Evolutionary conservation across 1,284 basidiomycete genomes (phyloP).

Genomic region (Schizophyllum commune): DNA sequence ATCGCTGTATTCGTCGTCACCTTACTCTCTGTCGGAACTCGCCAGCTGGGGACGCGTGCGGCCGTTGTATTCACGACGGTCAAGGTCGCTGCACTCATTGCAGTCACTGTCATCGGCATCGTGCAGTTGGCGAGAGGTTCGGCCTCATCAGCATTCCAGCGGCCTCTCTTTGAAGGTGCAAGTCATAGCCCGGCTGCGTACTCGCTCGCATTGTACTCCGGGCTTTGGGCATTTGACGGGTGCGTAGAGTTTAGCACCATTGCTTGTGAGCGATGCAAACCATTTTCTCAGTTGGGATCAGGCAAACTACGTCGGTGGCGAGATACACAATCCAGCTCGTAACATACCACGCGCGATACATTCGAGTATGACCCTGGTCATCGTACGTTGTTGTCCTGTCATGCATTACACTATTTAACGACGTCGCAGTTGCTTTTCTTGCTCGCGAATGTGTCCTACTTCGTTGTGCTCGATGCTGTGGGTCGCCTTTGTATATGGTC

Average conservation of each 20-base stretch:
- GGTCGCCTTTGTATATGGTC: too few relatives aligned
- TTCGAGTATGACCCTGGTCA: constrained; percentile 75
- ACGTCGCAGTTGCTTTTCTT: constrained; percentile 59
- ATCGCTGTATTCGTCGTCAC: constrained; percentile 69
- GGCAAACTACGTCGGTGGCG: constrained; percentile 86
- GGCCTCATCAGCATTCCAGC: constrained; percentile 54
- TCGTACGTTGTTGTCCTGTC: constrained; percentile 31
- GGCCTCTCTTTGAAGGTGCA: constrained; percentile 67
- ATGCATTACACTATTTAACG: constrained; percentile 1
- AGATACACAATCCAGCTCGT: constrained; percentile 78
- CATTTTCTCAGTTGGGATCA: constrained; percentile 59
- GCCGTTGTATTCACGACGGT: constrained; percentile 82
- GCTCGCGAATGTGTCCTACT: constrained; percentile 84
- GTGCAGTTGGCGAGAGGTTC: constrained; percentile 65
- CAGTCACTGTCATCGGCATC: constrained; percentile 67
- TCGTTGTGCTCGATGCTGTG: constrained; percentile 86
- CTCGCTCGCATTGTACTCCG: constrained; percentile 91
- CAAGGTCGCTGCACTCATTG: constrained; percentile 50
- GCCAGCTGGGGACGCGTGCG: constrained; percentile 73
- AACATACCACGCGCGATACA: constrained; percentile 91
- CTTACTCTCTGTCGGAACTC: constrained; percentile 71
- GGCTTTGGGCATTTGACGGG: constrained; percentile 93
- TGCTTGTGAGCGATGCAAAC: neutral
- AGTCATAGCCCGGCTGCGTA: constrained; percentile 78
- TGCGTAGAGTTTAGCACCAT: neutral